Percentiles rank a stretch among this genome's conserved stretches.
These are phyloP conservation scores for Rhodomyrtus psidioides DNA, from an alignment of 441 rosid species.

Conservation along the genomic window DNA sequence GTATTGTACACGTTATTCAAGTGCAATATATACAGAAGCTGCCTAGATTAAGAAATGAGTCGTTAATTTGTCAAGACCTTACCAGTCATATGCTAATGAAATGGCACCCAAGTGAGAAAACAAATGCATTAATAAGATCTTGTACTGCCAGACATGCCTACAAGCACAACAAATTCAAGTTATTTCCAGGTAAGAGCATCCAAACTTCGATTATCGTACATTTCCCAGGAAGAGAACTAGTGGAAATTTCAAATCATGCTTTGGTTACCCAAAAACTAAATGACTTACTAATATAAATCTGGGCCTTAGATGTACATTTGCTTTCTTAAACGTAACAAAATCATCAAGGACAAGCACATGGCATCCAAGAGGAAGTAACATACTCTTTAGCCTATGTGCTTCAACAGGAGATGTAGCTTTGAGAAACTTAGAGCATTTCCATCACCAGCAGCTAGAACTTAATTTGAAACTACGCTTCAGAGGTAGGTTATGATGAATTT, in stretches of 20 bases:
- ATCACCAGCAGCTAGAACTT: background rate
- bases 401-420: background rate
- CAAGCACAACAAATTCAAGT: slow-evolving; percentile 14
- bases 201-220: background rate
- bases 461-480: background rate
- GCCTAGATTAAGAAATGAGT: background rate
- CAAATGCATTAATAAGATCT: slow-evolving; percentile 79
- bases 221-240: background rate
- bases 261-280: background rate
- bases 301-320: background rate
- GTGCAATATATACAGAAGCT: background rate
- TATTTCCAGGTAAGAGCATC: slow-evolving; percentile 2
- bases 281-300: background rate
- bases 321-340: background rate
- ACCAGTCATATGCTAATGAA: slow-evolving; percentile 84
- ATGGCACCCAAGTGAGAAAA: slow-evolving; percentile 78
- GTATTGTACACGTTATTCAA: background rate
- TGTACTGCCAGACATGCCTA: slow-evolving; percentile 91
- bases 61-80: background rate
- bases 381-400: background rate
- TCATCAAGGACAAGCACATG: background rate
- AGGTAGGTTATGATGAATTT: background rate
- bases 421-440: background rate
- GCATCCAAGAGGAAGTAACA: background rate
- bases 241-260: background rate